Percentiles rank a stretch among this genome's conserved stretches.
phyloP scores from a whole-genome alignment of 257 asterid species.

The Anisodus tanguticus region DNA sequence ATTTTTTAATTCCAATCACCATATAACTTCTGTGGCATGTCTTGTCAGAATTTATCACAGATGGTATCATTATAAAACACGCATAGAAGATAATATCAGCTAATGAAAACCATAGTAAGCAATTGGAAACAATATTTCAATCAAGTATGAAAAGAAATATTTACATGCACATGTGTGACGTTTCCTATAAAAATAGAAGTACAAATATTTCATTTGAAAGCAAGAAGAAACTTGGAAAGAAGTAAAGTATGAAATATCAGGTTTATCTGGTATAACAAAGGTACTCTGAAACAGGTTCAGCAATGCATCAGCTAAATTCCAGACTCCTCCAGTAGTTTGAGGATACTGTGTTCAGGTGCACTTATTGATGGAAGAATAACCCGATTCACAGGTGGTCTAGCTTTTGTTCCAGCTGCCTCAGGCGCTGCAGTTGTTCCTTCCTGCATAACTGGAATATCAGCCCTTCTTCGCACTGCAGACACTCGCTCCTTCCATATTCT shows the following conservation, averaged over 20 bases:
- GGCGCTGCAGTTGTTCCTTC: conserved; percentile 48
- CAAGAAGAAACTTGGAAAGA: conserved; percentile 9
- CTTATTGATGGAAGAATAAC: conserved; percentile 53
- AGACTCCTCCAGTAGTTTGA: conserved; percentile 52
- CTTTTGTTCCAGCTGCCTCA: conserved; percentile 42
- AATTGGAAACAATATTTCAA: conserved; percentile 1
- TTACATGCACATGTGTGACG: conserved; percentile 21
- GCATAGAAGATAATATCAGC: not conserved
- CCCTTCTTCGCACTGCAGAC: conserved; percentile 57
- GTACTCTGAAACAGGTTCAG: conserved; percentile 17
- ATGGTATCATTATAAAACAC: not conserved
- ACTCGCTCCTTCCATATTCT: conserved; percentile 96
- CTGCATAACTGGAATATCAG: conserved; percentile 56
- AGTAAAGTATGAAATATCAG: conserved; percentile 10
- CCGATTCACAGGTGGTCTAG: conserved; percentile 58
- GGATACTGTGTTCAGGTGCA: conserved; percentile 55
- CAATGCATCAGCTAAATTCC: conserved; percentile 40
- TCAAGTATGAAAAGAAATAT: conserved; percentile 20
- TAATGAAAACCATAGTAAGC: not conserved
- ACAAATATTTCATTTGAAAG: conserved; percentile 21
- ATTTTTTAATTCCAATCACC: not conserved
- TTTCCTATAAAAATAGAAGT: not conserved
- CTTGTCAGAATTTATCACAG: not conserved
- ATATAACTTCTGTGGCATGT: conserved; percentile 10
- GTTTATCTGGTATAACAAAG: conserved; percentile 26